phyloP scores from a whole-genome alignment of 2,329 filamentous ascomycete genomes.

The Fusarium keratoplasticum region DNA sequence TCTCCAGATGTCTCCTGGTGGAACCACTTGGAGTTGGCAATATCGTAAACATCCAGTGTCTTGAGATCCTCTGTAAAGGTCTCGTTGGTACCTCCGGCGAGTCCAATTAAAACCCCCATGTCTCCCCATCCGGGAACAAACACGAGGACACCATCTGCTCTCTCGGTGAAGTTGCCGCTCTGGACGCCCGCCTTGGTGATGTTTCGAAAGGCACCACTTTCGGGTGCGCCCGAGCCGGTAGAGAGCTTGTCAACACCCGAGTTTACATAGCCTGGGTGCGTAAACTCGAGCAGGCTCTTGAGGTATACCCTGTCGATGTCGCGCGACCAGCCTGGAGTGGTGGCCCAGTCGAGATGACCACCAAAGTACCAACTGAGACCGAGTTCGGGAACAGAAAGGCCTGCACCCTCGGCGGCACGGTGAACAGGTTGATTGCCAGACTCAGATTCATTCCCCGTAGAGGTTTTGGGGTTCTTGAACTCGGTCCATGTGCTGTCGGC shows the following conservation, averaged over 20 bases:
- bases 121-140: slow-evolving; percentile 81
- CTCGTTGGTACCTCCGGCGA: slow-evolving; percentile 77
- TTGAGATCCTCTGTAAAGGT: slow-evolving; percentile 70
- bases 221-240: slow-evolving; percentile 66
- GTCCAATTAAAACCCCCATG: slow-evolving; percentile 76
- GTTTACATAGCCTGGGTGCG: slow-evolving; percentile 77
- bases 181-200: slow-evolving; percentile 79
- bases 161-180: slow-evolving; percentile 73
- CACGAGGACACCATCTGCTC: slow-evolving; percentile 78
- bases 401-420: slow-evolving; percentile 79
- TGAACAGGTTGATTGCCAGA: slow-evolving; percentile 68
- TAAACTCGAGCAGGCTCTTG: slow-evolving; percentile 80
- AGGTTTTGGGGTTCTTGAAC: slow-evolving; percentile 70
- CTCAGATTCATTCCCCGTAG: slow-evolving; percentile 71
- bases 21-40: slow-evolving; percentile 70
- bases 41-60: slow-evolving; percentile 75
- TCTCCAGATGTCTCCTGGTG: slow-evolving; percentile 66
- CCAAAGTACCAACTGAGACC: slow-evolving; percentile 84
- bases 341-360: slow-evolving; percentile 74
- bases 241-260: slow-evolving; percentile 68
- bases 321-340: slow-evolving; percentile 74
- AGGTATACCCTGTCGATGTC: slow-evolving; percentile 74
- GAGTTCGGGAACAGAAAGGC: slow-evolving; percentile 75
- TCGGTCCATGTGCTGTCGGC: slow-evolving; percentile 70
- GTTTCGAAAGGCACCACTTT: slow-evolving; percentile 75